These are phyloP conservation scores for Theobroma cacao DNA, from an alignment of 345 rosid species.

Conservation along the genomic window DNA sequence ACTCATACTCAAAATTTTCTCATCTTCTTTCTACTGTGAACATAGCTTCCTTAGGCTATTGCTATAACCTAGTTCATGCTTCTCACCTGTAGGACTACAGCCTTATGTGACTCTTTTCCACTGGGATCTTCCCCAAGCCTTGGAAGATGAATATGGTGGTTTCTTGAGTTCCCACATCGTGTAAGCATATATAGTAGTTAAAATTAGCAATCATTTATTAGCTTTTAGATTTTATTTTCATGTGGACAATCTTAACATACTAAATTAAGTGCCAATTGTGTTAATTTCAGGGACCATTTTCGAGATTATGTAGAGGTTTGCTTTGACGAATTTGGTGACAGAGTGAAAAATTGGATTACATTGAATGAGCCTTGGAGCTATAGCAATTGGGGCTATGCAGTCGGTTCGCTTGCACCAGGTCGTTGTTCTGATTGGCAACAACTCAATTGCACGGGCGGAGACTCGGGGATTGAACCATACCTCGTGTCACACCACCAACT, in stretches of 20 bases:
- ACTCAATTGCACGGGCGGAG: conserved; percentile 21
- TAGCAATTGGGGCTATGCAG: conserved; percentile 13
- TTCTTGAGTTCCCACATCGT: conserved; percentile 35
- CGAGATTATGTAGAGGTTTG: conserved; percentile 24
- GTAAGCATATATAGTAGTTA: conserved; percentile 20
- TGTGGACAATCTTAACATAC: too few species aligned
- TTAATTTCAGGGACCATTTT: conserved; percentile 24
- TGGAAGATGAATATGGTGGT: conserved; percentile 54
- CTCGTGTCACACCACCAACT: conserved; percentile 24
- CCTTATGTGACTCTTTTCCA: conserved; percentile 44
- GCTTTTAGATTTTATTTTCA: not conserved
- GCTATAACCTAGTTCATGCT: not conserved
- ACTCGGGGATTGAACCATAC: conserved; percentile 35
- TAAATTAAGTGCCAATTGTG: too few species aligned
- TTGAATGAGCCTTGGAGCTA: conserved; percentile 29
- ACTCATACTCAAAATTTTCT: too few species aligned
- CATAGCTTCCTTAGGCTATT: not conserved
- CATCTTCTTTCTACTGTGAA: not conserved
- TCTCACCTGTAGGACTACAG: conserved; percentile 28
- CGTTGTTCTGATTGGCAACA: conserved; percentile 24
- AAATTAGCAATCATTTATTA: not conserved
- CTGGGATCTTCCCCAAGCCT: conserved; percentile 49
- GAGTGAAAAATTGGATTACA: conserved; percentile 42
- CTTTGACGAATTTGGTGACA: conserved; percentile 31
- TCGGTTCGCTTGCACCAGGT: conserved; percentile 17